Conservation (phyloP, 1,284 basidiomycete genomes). For the Taiwanofungus camphoratus region DNA sequence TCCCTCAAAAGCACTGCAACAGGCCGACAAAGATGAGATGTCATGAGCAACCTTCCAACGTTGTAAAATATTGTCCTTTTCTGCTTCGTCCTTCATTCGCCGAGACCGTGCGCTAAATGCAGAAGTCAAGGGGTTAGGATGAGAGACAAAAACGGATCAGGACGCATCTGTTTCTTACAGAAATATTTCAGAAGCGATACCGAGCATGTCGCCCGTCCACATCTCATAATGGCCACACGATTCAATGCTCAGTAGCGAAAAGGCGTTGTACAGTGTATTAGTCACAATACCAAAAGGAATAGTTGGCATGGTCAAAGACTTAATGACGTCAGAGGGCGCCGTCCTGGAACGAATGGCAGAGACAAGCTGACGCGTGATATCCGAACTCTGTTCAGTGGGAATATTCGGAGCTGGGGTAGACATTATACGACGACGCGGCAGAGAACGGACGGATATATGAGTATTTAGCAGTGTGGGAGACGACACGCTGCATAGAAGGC, state of each 20-base stretch:
- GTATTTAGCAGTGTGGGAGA: constrained; percentile 33
- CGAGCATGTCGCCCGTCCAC: constrained; percentile 43
- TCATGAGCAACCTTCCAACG: constrained; percentile 56
- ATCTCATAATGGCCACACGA: constrained; percentile 18
- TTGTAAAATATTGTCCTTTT: constrained; percentile 35
- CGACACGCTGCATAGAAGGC: constrained; percentile 45
- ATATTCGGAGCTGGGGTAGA: constrained; percentile 7
- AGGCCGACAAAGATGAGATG: constrained; percentile 55
- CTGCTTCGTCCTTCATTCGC: constrained; percentile 26
- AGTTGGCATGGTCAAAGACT: constrained; percentile 39
- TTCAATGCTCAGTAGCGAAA: constrained; percentile 35
- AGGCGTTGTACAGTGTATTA: constrained; percentile 38
- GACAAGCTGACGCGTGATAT: constrained; percentile 29
- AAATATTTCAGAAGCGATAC: constrained; percentile 52
- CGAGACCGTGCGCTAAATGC: constrained; percentile 32
- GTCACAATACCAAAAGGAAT: constrained; percentile 34
- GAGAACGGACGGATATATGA: constrained; percentile 35
- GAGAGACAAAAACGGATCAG: constrained; percentile 2
- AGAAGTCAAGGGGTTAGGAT: not conserved
- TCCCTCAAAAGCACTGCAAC: constrained; percentile 57
- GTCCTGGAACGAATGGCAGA: constrained; percentile 39
- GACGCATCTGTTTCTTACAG: constrained; percentile 40
- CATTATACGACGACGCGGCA: constrained; percentile 33
- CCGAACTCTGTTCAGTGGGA: constrained; percentile 8
- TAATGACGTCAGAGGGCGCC: constrained; percentile 49